A percentile compares a stretch with the other conserved stretches of the same genome.
phyloP scores from a whole-genome alignment of 768 basidiomycete genomes.

The Mrakia gelida region DNA sequence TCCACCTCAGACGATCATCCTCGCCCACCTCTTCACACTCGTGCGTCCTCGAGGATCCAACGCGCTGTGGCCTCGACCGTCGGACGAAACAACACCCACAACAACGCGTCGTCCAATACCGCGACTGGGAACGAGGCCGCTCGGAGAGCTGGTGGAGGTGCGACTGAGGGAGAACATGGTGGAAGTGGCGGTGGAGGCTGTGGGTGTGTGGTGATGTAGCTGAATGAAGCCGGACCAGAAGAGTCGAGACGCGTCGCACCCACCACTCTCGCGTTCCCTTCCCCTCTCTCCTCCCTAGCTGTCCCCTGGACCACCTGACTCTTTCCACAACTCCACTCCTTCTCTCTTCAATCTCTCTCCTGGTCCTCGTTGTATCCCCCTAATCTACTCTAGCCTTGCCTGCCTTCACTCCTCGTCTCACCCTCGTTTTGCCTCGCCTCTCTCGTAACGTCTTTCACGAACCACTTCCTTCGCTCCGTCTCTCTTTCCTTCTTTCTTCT shows the following conservation, averaged over 20 bases:
- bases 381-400: neutral
- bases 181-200: neutral
- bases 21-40: conserved; percentile 11
- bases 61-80: neutral
- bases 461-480: too few species aligned
- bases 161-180: neutral
- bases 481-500: too few species aligned
- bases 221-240: neutral
- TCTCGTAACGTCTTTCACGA: too few species aligned
- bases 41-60: conserved; percentile 19
- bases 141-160: neutral
- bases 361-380: neutral
- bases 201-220: neutral
- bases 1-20: neutral
- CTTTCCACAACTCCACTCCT: neutral
- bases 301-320: too few species aligned
- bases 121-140: neutral
- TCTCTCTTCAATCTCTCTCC: neutral
- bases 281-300: too few species aligned
- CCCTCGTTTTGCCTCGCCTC: too few species aligned
- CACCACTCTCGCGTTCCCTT: neutral
- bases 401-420: too few species aligned
- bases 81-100: neutral
- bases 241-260: neutral
- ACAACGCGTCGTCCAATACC: neutral